Evolutionary conservation across 164 flowering plant genomes (phyloP).

Genomic region (Annona squamosa): DNA sequence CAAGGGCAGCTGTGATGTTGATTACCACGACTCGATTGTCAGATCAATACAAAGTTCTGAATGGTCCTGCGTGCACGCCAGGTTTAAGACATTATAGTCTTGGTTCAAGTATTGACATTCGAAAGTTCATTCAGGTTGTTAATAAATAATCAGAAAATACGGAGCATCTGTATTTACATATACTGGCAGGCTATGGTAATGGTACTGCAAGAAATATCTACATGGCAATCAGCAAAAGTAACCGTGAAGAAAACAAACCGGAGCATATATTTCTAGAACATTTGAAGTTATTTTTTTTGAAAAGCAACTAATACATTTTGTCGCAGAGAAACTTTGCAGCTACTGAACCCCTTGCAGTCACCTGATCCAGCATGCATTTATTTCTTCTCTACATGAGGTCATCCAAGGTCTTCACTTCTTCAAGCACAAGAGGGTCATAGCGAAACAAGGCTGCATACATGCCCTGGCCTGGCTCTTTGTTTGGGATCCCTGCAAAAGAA

Average conservation of each 20-base stretch:
- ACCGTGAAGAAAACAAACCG: background rate
- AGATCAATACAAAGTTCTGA: too few relatives aligned
- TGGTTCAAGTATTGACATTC: too few relatives aligned
- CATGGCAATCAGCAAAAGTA: background rate
- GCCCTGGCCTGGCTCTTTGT: background rate
- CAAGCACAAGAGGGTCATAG: background rate
- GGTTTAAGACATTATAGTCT: too few relatives aligned
- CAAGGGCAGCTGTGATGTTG: too few relatives aligned
- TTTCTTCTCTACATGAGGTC: background rate
- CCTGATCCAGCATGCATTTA: background rate
- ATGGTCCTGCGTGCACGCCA: too few relatives aligned
- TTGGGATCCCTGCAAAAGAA: too few relatives aligned
- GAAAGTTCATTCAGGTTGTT: too few relatives aligned
- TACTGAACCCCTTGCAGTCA: background rate
- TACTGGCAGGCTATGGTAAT: background rate
- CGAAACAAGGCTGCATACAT: background rate
- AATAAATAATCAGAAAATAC: background rate
- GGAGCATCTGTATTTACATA: background rate
- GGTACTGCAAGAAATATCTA: background rate
- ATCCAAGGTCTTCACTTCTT: background rate
- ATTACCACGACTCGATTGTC: too few relatives aligned
- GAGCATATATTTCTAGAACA: background rate
- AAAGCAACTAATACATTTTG: background rate
- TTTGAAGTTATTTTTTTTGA: background rate
- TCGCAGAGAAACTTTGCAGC: background rate